These are phyloP conservation scores for Vitis rupestris DNA, from an alignment of 164 flowering plant genomes.

Conservation along the genomic window DNA sequence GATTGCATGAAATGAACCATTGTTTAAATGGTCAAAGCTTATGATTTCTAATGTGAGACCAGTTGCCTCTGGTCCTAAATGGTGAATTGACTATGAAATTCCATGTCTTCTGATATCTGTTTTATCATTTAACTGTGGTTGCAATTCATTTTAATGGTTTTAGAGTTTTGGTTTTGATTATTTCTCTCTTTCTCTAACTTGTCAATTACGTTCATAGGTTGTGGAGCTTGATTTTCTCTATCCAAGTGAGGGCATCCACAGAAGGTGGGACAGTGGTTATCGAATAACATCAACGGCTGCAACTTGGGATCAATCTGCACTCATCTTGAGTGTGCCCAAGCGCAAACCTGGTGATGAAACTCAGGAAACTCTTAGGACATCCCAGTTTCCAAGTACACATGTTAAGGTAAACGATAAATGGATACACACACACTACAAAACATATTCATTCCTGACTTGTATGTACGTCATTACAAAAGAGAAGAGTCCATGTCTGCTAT, in stretches of 20 bases:
- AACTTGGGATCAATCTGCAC: slow-evolving; percentile 84
- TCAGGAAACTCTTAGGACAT: slow-evolving; percentile 80
- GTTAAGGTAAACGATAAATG: slow-evolving; percentile 51
- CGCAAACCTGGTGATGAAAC: slow-evolving; percentile 82
- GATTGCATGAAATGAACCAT: too few relatives aligned
- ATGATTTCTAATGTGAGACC: too few relatives aligned
- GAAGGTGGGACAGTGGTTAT: slow-evolving; percentile 80
- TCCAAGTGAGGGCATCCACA: slow-evolving; percentile 89
- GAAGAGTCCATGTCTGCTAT: not conserved
- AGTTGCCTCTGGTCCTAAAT: too few relatives aligned
- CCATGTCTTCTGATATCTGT: too few relatives aligned
- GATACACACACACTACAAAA: not conserved
- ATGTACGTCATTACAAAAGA: not conserved
- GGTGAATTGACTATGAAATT: too few relatives aligned
- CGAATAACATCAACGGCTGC: slow-evolving; percentile 84
- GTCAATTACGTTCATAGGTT: slow-evolving; percentile 38
- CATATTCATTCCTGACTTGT: too few relatives aligned
- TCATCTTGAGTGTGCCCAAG: slow-evolving; percentile 75
- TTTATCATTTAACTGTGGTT: too few relatives aligned
- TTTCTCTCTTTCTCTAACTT: slow-evolving; percentile 6
- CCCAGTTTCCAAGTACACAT: slow-evolving; percentile 81
- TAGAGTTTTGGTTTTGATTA: not conserved
- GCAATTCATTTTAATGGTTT: too few relatives aligned
- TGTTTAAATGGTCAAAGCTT: too few relatives aligned
- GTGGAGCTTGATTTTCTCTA: slow-evolving; percentile 92